Conservation (phyloP, 306 rosid species). For the Sphenostylis stenocarpa region DNA sequence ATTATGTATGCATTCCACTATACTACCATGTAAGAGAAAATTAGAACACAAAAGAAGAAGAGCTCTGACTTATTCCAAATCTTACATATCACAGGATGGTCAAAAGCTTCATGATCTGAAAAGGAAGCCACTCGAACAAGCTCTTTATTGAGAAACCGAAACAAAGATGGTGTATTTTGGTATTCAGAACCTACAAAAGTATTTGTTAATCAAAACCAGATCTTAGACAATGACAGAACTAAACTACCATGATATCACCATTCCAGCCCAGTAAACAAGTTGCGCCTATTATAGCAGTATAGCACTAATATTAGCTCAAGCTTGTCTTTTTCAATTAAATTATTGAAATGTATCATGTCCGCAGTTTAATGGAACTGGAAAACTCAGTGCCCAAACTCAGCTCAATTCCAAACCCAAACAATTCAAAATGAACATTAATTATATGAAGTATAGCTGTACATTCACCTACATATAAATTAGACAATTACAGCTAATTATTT, state of each 20-base stretch:
- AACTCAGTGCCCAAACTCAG: not conserved
- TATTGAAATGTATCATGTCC: not conserved
- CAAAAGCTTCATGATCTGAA: constrained; percentile 99
- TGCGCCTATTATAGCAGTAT: constrained; percentile 12
- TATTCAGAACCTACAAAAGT: constrained; percentile 64
- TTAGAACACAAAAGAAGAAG: constrained; percentile 12
- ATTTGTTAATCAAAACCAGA: constrained; percentile 26
- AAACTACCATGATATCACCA: constrained; percentile 17
- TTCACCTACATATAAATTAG: constrained; percentile 12
- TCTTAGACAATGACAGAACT: constrained; percentile 19
- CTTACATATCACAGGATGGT: constrained; percentile 98
- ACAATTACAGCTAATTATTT: not conserved
- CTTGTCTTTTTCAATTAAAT: not conserved
- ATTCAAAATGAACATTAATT: not conserved
- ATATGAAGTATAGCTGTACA: not conserved
- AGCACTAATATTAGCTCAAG: constrained; percentile 11
- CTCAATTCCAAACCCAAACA: not conserved
- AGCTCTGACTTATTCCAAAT: constrained; percentile 34
- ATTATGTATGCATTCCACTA: not conserved
- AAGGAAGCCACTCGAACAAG: constrained; percentile 72
- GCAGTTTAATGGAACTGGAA: not conserved
- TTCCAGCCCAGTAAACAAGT: not conserved
- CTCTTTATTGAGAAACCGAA: constrained; percentile 84
- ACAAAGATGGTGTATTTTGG: constrained; percentile 76
- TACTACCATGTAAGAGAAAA: constrained; percentile 10